Percentiles rank a stretch among this genome's conserved stretches.
Conservation (phyloP, 2,329 filamentous ascomycete genomes). For the Phyllosticta capitalensis region DNA sequence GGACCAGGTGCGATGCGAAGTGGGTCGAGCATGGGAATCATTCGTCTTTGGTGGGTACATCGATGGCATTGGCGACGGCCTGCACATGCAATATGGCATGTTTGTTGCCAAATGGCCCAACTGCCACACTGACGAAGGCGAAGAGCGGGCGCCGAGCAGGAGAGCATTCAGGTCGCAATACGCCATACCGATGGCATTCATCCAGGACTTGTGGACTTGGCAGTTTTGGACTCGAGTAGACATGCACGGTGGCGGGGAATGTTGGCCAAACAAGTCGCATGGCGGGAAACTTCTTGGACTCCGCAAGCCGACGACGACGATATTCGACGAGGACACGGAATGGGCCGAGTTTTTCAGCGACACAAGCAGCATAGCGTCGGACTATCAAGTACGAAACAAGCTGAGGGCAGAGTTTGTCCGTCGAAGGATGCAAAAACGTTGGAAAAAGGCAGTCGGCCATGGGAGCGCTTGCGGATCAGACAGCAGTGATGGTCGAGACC, state of each 20-base stretch:
- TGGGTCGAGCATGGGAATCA: constrained; percentile 9
- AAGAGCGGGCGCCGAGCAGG: constrained; percentile 6
- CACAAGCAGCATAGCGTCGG: background rate
- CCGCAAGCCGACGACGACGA: background rate
- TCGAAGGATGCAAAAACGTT: background rate
- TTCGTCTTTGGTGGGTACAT: constrained; percentile 6
- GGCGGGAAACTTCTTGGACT: constrained; percentile 1
- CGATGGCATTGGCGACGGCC: constrained; percentile 5
- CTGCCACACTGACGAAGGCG: constrained; percentile 1
- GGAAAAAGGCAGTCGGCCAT: background rate
- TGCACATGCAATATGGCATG: constrained; percentile 8
- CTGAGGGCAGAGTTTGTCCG: background rate
- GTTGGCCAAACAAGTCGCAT: background rate
- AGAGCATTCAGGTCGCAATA: constrained; percentile 2
- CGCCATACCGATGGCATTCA: constrained; percentile 9
- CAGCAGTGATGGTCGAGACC: constrained; percentile 3
- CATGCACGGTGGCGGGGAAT: background rate
- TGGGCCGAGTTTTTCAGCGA: constrained; percentile 5
- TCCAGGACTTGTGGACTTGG: constrained; percentile 4
- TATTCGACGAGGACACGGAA: background rate
- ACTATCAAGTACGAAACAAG: background rate
- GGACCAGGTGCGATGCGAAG: constrained; percentile 6
- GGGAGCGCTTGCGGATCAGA: background rate
- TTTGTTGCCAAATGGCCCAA: constrained; percentile 10
- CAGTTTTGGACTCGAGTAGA: constrained; percentile 6